Percentiles rank a stretch among this genome's conserved stretches.
phyloP scores from a whole-genome alignment of 2,329 filamentous ascomycete species.

The Colletotrichum sp. region DNA sequence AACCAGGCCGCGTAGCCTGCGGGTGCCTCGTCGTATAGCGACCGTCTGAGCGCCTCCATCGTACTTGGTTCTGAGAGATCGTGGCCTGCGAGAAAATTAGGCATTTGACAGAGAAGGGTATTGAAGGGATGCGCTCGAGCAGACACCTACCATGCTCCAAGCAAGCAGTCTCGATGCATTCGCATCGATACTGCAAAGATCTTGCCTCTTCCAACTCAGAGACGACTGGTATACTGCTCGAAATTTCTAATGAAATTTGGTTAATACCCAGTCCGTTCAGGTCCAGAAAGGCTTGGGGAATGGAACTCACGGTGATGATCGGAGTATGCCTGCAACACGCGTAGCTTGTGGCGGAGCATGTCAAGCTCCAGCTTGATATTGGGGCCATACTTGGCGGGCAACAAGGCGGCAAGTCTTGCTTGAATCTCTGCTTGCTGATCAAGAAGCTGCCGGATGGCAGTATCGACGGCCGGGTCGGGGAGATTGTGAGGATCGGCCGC shows the following conservation, averaged over 20 bases:
- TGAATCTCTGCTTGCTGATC: constrained; percentile 60
- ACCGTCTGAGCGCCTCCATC: constrained; percentile 41
- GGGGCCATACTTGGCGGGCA: constrained; percentile 52
- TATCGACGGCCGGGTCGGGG: constrained; percentile 45
- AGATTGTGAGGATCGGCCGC: constrained; percentile 22
- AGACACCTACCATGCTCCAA: constrained; percentile 49
- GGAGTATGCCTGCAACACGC: constrained; percentile 52
- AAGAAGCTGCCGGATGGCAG: constrained; percentile 50
- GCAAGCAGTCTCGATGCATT: constrained; percentile 60
- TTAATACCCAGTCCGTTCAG: neutral
- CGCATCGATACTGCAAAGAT: constrained; percentile 61
- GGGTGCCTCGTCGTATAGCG: constrained; percentile 45
- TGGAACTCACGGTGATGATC: constrained; percentile 53
- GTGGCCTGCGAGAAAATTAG: constrained; percentile 38
- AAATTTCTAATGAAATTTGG: constrained; percentile 36
- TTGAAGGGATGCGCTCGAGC: neutral
- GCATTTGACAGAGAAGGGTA: neutral
- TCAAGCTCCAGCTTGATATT: constrained; percentile 55
- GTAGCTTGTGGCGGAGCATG: constrained; percentile 62
- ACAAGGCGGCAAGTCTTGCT: constrained; percentile 52
- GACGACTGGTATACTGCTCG: constrained; percentile 46
- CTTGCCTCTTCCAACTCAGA: constrained; percentile 64
- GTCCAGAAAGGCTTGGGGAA: constrained; percentile 17
- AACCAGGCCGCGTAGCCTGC: constrained; percentile 57
- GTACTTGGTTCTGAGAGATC: constrained; percentile 47